Base-by-base conservation (phyloP, 2,329 filamentous ascomycete genomes). In the Neoascochyta sp. region DNA sequence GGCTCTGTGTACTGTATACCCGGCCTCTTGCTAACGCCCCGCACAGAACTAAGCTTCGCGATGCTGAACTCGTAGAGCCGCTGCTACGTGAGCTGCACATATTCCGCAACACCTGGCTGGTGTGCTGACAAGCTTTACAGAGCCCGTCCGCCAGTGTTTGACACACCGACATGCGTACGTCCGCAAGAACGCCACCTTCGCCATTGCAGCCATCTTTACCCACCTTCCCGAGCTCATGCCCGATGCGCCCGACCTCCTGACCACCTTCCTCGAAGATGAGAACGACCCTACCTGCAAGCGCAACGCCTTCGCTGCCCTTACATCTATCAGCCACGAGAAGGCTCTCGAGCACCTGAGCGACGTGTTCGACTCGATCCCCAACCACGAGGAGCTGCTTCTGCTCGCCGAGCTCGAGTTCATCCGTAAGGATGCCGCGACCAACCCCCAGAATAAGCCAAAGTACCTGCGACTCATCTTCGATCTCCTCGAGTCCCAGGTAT, bases 161-260 rank as follows among this genome's bases (percentile, higher is more conserved):
- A 89, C 95, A 64, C 89, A 98, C 66, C 81, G 92, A 45, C 92
- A 98, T 64, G 90, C 87, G 36, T 98, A 98, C 61, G 92, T 98
- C 34, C 86, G 92, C 57, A 98, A 98, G 73, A 96, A 95, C 54
- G 90, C 92, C 27, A 92, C 95, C 14, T 95, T 92, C 65, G 92
- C 92, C 15, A 79, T 98, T 40, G 80, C 92, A 9, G 92, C 88
- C 31, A 95, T 98, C 60, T 90, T 81, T 71, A 80, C 83, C 58
- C 88, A 95, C 68, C 90, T 86, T 16, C 88, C 92, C 41, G 80
- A 83, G 38, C 76, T 98, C 30, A 95, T 98, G 55, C 92, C 92
- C 23, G 92, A 98, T 66, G 92, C 92, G 16, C 81, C 92, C 30
- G 92, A 98, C 53, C 80, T 98, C 38, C 83, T 98, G 43, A 78